These are phyloP conservation scores for Symbiodinium pilosum DNA, from an alignment of 73 alveolate genomes.

Conservation along the genomic window DNA sequence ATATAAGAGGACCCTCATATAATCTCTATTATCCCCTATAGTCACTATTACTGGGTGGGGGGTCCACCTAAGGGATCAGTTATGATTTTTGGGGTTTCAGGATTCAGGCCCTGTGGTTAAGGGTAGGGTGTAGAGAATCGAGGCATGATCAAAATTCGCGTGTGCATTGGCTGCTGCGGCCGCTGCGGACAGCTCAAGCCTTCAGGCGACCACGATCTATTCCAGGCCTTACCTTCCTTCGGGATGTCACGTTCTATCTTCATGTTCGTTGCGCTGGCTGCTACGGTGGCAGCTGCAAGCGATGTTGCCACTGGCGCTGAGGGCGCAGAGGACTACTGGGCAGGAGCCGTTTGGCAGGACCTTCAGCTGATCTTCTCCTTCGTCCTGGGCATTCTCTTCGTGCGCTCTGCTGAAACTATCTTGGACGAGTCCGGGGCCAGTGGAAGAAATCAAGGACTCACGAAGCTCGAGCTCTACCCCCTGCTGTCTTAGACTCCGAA, in stretches of 20 bases:
- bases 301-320: background rate
- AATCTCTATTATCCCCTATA: too few species aligned
- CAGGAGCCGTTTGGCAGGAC: conserved; percentile 38
- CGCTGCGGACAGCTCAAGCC: too few species aligned
- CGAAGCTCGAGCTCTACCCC: conserved; percentile 51
- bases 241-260: background rate
- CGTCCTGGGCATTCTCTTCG: conserved; percentile 43
- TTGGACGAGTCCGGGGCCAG: conserved; percentile 4
- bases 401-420: conserved; percentile 57
- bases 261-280: conserved; percentile 1
- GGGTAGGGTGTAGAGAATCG: too few species aligned
- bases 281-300: background rate
- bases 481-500: conserved; percentile 37
- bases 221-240: background rate
- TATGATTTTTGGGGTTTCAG: too few species aligned
- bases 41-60: too few species aligned
- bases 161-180: too few species aligned
- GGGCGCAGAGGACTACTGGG: conserved; percentile 24
- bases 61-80: too few species aligned
- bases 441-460: background rate
- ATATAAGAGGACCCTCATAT: too few species aligned
- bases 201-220: background rate
- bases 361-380: conserved; percentile 47
- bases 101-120: too few species aligned
- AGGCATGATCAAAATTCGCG: too few species aligned